phyloP scores from a whole-genome alignment of 1,284 basidiomycete species.

The Ceratobasidium sp. region DNA sequence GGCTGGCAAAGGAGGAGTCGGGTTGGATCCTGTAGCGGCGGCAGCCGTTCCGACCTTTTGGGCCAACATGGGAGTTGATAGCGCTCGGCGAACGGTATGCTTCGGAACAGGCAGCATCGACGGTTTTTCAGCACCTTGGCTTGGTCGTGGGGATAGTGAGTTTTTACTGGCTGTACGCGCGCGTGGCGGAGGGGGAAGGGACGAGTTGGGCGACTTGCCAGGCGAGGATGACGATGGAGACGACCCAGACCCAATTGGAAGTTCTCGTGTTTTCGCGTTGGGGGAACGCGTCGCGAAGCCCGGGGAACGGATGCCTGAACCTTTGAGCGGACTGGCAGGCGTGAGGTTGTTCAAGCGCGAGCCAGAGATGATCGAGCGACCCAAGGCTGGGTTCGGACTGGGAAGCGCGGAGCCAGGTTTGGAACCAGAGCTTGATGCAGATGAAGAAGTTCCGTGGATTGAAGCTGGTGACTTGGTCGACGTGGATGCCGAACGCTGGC shows the following conservation, averaged over 20 bases:
- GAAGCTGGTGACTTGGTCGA: slow-evolving; percentile 6
- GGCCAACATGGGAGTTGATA: slow-evolving; percentile 24
- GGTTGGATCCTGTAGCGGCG: not conserved
- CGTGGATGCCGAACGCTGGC: slow-evolving; percentile 20
- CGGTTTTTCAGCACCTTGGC: not conserved
- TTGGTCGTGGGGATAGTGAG: slow-evolving; percentile 10
- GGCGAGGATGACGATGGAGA: not conserved
- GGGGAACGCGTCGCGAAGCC: slow-evolving; percentile 28
- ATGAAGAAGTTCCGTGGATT: not conserved
- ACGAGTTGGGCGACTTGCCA: not conserved
- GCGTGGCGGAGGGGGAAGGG: slow-evolving; percentile 24
- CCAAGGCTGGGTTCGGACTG: slow-evolving; percentile 1
- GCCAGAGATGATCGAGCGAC: slow-evolving; percentile 27
- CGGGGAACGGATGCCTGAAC: slow-evolving; percentile 26
- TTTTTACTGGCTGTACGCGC: slow-evolving; percentile 27
- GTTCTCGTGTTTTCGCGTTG: slow-evolving; percentile 12
- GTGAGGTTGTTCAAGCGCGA: slow-evolving; percentile 13
- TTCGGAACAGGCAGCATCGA: slow-evolving; percentile 31
- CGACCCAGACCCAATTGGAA: slow-evolving; percentile 9
- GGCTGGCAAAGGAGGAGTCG: not conserved
- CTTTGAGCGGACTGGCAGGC: not conserved
- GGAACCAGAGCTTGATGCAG: slow-evolving; percentile 21
- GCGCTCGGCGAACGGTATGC: slow-evolving; percentile 25
- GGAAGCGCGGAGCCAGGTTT: slow-evolving; percentile 9
- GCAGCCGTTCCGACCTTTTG: slow-evolving; percentile 35